Conservation (phyloP, 805 yeast genomes). For the Yarrowia sp. region DNA sequence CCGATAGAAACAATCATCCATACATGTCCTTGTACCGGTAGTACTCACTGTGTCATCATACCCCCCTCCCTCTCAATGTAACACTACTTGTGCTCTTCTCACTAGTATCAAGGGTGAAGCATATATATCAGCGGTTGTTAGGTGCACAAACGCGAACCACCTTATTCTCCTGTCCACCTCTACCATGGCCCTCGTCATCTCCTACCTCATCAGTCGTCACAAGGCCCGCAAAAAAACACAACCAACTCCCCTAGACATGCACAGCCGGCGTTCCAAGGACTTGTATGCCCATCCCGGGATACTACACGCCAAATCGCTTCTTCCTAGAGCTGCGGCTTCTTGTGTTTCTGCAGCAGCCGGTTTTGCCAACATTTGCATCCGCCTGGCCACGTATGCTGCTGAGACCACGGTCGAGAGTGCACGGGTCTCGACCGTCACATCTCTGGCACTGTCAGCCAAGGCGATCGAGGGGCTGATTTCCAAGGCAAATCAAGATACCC, state of each 20-base stretch:
- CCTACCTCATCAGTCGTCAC: conserved; percentile 11
- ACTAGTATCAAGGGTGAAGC: too few relatives aligned
- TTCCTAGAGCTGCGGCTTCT: conserved; percentile 45
- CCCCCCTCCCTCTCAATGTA: too few relatives aligned
- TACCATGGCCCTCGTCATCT: conserved; percentile 10
- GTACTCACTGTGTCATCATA: too few relatives aligned
- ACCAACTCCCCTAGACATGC: not conserved
- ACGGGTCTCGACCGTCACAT: conserved; percentile 44
- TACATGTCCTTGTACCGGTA: too few relatives aligned
- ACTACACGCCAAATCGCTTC: conserved; percentile 41
- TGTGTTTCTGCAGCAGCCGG: conserved; percentile 46
- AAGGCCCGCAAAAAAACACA: not conserved
- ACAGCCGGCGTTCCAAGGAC: conserved; percentile 14
- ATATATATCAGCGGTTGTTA: not conserved
- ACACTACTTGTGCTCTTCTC: too few relatives aligned
- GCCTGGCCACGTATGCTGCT: conserved; percentile 46
- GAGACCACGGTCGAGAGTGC: conserved; percentile 47
- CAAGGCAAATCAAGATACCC: conserved; percentile 48
- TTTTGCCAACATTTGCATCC: conserved; percentile 46
- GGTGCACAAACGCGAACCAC: conserved; percentile 2
- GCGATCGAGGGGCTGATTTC: conserved; percentile 46
- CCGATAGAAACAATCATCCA: too few relatives aligned
- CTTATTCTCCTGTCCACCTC: not conserved
- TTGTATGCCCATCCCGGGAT: conserved; percentile 23
- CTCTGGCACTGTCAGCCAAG: conserved; percentile 46